Evolutionary conservation across 2,329 filamentous ascomycete species (phyloP), one percentile per base, ranked within the genome.

Genomic region (Fusarium metavorans): DNA sequence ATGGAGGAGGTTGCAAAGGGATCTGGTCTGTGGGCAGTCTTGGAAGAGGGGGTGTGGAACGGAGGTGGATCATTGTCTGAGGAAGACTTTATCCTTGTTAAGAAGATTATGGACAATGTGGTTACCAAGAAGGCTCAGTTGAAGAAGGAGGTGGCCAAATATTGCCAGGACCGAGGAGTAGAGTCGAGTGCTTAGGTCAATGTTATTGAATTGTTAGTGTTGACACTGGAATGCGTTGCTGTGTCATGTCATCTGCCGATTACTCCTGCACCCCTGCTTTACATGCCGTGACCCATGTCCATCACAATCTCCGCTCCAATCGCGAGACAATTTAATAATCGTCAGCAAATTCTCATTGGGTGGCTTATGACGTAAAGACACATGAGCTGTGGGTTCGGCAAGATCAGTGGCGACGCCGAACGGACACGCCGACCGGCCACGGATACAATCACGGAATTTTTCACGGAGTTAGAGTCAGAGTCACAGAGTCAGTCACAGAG

Each of bases 91-190:
- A 58, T 75, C 23, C 4, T 64, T 23, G 66, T 74, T 60, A 78
- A 73, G 64, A 83, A 85, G 32, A 91, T 95, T 78, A 93, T 95
- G 90, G 92, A 93, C 20, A 85, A 87, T 23, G 91, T 91, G 2
- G 82, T 86, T 56, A 85, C 89, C 64, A 93, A 95, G 85, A 87
- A 87, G 69, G 89, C 91, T 63, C 92, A 88, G 67, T 82, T 95
- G 78, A 85, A 85, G 70, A 94, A 93, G 85, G 93, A 95, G 84
- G 93, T 95, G 8, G 88, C 88, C 70, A 93, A 92, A 84, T 95
- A 94, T 81, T 94, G 93, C 77, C 85, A 86, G 52, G 92, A 94
- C 83, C 85, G 92, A 48, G 87, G 86, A 0, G 85, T 87, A 18
- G 30, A 54, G 14, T 48, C 45, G 39, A 72, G 39, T 45, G 35